Base-by-base conservation (phyloP, 75 land plant species). In the Selaginella moellendorffii region DNA sequence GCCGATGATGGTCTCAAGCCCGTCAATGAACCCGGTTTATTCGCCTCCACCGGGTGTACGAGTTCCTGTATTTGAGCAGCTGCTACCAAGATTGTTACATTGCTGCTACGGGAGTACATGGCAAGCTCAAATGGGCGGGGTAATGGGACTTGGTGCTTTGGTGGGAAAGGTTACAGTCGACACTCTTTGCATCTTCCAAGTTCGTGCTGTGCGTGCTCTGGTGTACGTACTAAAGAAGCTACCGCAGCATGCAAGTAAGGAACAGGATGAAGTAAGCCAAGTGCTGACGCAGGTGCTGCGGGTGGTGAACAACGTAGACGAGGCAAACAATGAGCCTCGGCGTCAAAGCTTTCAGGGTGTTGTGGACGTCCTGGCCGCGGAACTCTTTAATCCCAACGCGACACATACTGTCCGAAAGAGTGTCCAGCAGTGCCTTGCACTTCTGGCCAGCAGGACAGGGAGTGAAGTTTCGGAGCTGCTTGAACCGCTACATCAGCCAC, bases 1-100 rank as follows among this genome's bases (percentile, higher is more conserved):
- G 52, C 99, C 99, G n/a, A 90, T 95, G 99, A 81, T 86, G 75
- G 99, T 95, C 12, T 87, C 93, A 8, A 95, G 99, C 68, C 99
- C 99, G 21, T 95, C 99, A 28, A 74, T 86, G 81, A 95, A 84
- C 65, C 99, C 99, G 54, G 88, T 95, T 8, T 95, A 84, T 78
- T 95, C 99, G 53, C 99, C 97, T 30, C 99, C 99, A 22, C 92
- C 99, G 26, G 81, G 99, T 73, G 88, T 90, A 12, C 74, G 97
- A 1, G 82, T 90, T 12, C 92, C 92, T 60, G 85, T 90, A 0
- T 78, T 95, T 79, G 99, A 95, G 76, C 99, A 95, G 68, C 97
- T 95, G 63, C 46, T 36, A 14, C 46, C 46, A 97, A 95, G 68
- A 88, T 90, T 66, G 73, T 90, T 65, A 88, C 86, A 63, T 85